Base-by-base conservation (phyloP, 2,329 filamentous ascomycete genomes). In the Fusarium heterosporum region DNA sequence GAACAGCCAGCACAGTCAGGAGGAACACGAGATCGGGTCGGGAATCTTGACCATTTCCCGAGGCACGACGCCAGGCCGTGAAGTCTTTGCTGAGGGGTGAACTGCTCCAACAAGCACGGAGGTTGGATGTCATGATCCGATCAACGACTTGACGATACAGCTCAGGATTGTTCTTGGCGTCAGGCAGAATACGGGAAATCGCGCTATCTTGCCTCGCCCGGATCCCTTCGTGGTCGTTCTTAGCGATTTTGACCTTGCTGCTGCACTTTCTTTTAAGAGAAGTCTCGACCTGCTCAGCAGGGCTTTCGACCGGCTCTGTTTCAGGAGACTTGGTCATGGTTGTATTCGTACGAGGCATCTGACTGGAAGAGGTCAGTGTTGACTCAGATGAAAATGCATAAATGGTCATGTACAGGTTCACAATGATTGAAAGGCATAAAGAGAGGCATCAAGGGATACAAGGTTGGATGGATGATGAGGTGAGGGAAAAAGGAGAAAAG, bases 181-280 rank as follows among this genome's bases (percentile, higher is more conserved):
- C 14, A 4, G 48, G 42, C 4, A 40, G 38, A 17, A 69, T 69
- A 12, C 10, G n/a, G 2, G 16, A 8, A n/a, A 69, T 49, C 4
- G 34, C 51, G 0, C 6, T 30, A 1, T 36, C 4, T 14, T 40
- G 19, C n/a, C 39, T 19, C 6, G 26, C 12, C 5, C n/a, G 12
- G 6, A 36, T 36, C 8, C 16, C 40, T 6, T 38, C 19, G 9
- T 8, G 8, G 12, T 25, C 16, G 6, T 49, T 6, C 11, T 17
- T 28, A 12, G 17, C 3, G 7, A 39, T 9, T 1, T 1, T 1
- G 14, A 5, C 4, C 7, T 28, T 13, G 6, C 8, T 9, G 16
- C 1, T 9, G 4, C 16, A 7, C 8, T 34, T 26, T 5, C 34
- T 56, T 2, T 6, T 12, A 3, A 43, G 25, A 7, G 30, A 4